Percentiles rank a stretch among this genome's conserved stretches.
Conservation (phyloP, 108 stramenopile genomes). For the Phaeodactylum tricornutum region DNA sequence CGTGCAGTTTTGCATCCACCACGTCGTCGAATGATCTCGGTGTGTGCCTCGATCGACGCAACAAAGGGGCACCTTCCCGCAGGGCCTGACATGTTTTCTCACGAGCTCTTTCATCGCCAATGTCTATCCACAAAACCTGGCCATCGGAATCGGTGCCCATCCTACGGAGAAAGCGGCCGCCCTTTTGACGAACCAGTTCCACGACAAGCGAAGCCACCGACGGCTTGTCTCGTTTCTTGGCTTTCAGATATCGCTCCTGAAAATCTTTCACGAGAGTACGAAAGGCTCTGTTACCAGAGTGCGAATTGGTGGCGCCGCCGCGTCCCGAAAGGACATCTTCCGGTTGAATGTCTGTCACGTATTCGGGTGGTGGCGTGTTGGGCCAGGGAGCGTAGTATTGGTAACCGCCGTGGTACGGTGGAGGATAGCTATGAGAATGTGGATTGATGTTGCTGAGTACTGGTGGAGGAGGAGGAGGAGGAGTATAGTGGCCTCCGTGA, state of each 20-base stretch:
- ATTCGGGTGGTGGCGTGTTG: slow-evolving; percentile 1
- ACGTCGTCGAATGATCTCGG: slow-evolving; percentile 1
- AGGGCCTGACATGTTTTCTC: slow-evolving; percentile 45
- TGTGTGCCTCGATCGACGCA: slow-evolving; percentile 17
- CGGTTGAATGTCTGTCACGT: slow-evolving; percentile 9
- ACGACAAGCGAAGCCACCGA: slow-evolving; percentile 38
- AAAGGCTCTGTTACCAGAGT: slow-evolving; percentile 61
- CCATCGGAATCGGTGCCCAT: slow-evolving; percentile 8
- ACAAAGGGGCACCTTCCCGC: slow-evolving; percentile 44
- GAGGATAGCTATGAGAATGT: too few relatives aligned
- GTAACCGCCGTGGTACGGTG: background rate
- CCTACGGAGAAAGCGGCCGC: slow-evolving; percentile 38
- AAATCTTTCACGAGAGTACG: slow-evolving; percentile 53
- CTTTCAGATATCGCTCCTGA: slow-evolving; percentile 41
- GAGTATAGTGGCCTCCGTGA: too few relatives aligned
- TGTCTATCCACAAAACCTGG: slow-evolving; percentile 39
- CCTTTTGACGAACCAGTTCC: slow-evolving; percentile 29
- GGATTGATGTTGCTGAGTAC: too few relatives aligned
- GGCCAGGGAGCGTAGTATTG: background rate
- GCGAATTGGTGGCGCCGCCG: slow-evolving; percentile 62
- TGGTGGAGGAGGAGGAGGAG: too few relatives aligned
- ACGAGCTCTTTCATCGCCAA: slow-evolving; percentile 25
- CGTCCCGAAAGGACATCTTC: slow-evolving; percentile 50
- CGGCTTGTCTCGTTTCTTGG: slow-evolving; percentile 77
- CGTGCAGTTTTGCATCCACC: background rate